Base-by-base conservation (phyloP, 768 basidiomycete genomes). In the Pleurotus citrinopileatus region DNA sequence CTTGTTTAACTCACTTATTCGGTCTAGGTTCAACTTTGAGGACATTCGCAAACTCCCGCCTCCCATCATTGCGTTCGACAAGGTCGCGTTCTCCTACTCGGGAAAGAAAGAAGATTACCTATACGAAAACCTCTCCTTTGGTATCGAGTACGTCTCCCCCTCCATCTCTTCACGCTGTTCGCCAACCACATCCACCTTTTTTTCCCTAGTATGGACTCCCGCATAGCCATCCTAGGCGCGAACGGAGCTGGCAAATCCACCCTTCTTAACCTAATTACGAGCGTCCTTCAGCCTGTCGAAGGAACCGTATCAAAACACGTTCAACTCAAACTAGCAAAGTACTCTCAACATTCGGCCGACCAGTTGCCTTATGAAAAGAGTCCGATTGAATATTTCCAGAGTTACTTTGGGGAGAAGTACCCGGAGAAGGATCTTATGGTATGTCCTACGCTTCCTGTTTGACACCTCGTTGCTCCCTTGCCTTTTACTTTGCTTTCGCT, bases 271-370 rank as follows among this genome's bases (percentile, higher is more conserved):
- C 81, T 97, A 48, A 91, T 99, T 73, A 98, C 89, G 19, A 79
- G 89, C 54, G 78, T 66, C 8, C 79, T 95, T 34, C 87, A 89
- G 54, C 94, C 96, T 1, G 73, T 72, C 59, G 81, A 89, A 67
- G 97, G 97, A 47, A 93, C 91, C 34, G 68, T 99, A 61, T 90
- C 89, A 46, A 92, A 92, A 64, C 97, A 99, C 69, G 76, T 87
- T 38, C 79, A 78, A 17, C 82, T 99, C 62, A 99, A 99, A 71
- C 84, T 99, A 55, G 91, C 94, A 60, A 99, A 98, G 72, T 99
- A 99, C 79, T 94, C 91, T 4, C 97, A 99, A 74, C 97, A 99
- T 76, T 92, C 89, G 52, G 95, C 97, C 25, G 97, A 99, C 71
- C 97, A 99, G 70, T 84, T 99, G 8, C 97, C 97, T 22, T 99